phyloP scores from a whole-genome alignment of 208 protist species.

The Crithidia expoeki region DNA sequence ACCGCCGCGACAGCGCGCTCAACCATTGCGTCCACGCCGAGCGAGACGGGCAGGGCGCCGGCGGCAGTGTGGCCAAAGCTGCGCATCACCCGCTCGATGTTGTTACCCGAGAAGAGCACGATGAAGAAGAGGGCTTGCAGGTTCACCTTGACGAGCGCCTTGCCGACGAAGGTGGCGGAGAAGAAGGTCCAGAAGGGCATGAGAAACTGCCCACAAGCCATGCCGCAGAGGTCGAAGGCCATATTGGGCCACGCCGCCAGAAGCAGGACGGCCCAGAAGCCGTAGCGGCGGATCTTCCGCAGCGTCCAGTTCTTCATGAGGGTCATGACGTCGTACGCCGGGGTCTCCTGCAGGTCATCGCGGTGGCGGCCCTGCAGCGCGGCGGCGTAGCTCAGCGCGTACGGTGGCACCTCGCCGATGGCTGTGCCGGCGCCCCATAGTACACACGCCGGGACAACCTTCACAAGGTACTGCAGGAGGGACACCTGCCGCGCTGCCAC shows the following conservation, averaged over 20 bases:
- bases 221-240: conserved; percentile 96
- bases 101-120: conserved; percentile 82
- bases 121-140: conserved; percentile 91
- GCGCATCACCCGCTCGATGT: conserved; percentile 68
- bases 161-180: conserved; percentile 95
- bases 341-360: conserved; percentile 39
- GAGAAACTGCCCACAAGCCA: conserved; percentile 95
- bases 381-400: conserved; percentile 93
- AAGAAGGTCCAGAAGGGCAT: conserved; percentile 98
- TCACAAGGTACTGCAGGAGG: conserved; percentile 54
- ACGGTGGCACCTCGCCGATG: conserved; percentile 97
- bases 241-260: conserved; percentile 96
- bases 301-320: conserved; percentile 84
- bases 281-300: conserved; percentile 80
- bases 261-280: conserved; percentile 94
- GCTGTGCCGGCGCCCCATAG: conserved; percentile 96
- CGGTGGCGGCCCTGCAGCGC: conserved; percentile 65
- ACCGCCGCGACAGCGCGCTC: conserved; percentile 51
- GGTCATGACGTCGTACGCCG: conserved; percentile 69
- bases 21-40: conserved; percentile 39
- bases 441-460: conserved; percentile 85
- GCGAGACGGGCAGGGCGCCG: conserved; percentile 30
- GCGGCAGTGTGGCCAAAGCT: conserved; percentile 31
- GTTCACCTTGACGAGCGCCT: conserved; percentile 93
- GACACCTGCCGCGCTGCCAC: conserved; percentile 13